Evolutionary conservation across 2,329 filamentous ascomycete species (phyloP).

Genomic region (Pezicula radicicola): DNA sequence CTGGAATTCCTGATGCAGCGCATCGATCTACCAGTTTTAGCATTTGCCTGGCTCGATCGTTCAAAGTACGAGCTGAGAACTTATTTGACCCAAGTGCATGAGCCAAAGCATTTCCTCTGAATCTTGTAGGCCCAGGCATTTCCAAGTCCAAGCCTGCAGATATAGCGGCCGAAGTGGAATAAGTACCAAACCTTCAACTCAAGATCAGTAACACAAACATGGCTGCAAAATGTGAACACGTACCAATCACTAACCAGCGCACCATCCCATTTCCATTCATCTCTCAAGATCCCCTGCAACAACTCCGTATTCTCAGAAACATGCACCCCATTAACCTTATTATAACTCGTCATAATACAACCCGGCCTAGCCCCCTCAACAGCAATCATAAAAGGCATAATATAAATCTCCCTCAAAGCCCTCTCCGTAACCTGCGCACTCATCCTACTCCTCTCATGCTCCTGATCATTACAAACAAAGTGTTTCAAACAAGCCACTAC

Average conservation of each 20-base stretch:
- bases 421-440: slow-evolving; percentile 28
- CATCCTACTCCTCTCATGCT: slow-evolving; percentile 32
- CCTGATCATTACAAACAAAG: slow-evolving; percentile 41
- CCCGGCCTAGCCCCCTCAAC: slow-evolving; percentile 35
- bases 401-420: slow-evolving; percentile 38
- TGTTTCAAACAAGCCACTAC: slow-evolving; percentile 43
- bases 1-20: background rate
- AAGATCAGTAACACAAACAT: background rate
- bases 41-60: slow-evolving; percentile 1
- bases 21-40: background rate
- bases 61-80: slow-evolving; percentile 5
- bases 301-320: slow-evolving; percentile 34
- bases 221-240: slow-evolving; percentile 12
- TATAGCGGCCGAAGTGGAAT: slow-evolving; percentile 38
- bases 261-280: slow-evolving; percentile 40
- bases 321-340: slow-evolving; percentile 40
- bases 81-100: background rate
- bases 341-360: slow-evolving; percentile 43
- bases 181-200: slow-evolving; percentile 36
- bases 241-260: slow-evolving; percentile 45
- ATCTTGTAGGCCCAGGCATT: slow-evolving; percentile 47
- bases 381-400: slow-evolving; percentile 42
- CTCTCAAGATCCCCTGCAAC: slow-evolving; percentile 33
- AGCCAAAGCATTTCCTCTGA: background rate
- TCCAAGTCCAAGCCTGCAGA: slow-evolving; percentile 49